Conservation (phyloP, 345 rosid genomes). For the Turritis glabra region DNA sequence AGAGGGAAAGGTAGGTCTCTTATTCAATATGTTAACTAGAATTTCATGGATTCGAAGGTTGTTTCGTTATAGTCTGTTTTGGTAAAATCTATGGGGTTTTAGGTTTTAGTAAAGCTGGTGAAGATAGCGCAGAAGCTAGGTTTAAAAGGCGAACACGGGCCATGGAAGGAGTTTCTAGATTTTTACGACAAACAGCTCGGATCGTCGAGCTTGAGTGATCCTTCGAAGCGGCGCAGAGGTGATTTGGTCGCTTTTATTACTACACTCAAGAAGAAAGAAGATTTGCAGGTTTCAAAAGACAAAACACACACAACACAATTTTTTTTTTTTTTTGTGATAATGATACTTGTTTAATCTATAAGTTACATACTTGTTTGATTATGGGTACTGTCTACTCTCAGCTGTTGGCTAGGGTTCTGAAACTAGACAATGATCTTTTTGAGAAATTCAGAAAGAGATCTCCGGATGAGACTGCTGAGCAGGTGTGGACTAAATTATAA, state of each 20-base stretch:
- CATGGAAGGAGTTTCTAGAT: background rate
- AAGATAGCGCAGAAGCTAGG: background rate
- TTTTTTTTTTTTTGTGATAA: too few relatives aligned
- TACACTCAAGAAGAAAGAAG: slow-evolving; percentile 47
- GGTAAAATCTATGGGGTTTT: background rate
- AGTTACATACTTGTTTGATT: background rate
- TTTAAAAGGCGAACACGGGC: background rate
- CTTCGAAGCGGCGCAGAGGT: background rate
- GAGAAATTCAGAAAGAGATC: slow-evolving; percentile 42
- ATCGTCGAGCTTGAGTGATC: slow-evolving; percentile 6
- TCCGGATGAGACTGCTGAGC: slow-evolving; percentile 51
- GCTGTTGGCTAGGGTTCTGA: slow-evolving; percentile 48
- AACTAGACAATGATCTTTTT: slow-evolving; percentile 34
- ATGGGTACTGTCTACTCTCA: slow-evolving; percentile 28
- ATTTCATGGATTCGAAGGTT: background rate
- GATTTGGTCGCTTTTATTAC: slow-evolving; percentile 47
- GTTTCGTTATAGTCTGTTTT: background rate
- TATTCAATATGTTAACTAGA: background rate
- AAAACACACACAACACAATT: background rate
- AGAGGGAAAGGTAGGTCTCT: background rate
- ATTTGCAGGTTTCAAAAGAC: slow-evolving; percentile 17
- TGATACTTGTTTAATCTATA: background rate
- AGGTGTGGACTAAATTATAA: slow-evolving; percentile 41
- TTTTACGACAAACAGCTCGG: background rate
- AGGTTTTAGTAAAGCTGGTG: background rate